A percentile compares a stretch with the other conserved stretches of the same genome.
Evolutionary conservation across 257 asterid genomes (phyloP).

Genomic region (Forsythia viridissima): DNA sequence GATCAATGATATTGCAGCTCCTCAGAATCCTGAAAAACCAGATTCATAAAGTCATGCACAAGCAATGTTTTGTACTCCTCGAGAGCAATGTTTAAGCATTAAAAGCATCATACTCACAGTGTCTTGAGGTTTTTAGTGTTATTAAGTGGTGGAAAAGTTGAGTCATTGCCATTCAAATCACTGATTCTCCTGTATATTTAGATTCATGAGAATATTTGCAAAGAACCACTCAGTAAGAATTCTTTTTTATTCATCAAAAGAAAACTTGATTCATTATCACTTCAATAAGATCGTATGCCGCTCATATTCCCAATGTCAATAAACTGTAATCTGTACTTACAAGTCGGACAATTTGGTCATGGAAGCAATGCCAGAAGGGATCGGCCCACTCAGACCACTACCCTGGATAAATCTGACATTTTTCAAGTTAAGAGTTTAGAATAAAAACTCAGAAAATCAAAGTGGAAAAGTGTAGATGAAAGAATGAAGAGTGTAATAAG

Average conservation of each 20-base stretch:
- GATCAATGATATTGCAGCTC: conserved; percentile 64
- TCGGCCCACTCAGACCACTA: conserved; percentile 74
- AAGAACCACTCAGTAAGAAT: neutral
- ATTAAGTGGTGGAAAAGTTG: conserved; percentile 49
- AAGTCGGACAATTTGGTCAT: conserved; percentile 57
- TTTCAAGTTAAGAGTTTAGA: conserved; percentile 4
- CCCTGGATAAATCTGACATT: conserved; percentile 55
- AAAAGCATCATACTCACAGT: conserved; percentile 44
- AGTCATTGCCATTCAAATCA: conserved; percentile 59
- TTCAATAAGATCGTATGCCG: neutral
- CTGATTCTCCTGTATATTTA: conserved; percentile 61
- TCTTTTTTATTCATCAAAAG: neutral
- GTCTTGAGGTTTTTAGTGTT: conserved; percentile 30
- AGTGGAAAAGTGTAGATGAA: neutral
- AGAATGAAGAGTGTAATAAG: neutral
- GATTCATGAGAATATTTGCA: conserved; percentile 16
- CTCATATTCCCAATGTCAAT: neutral
- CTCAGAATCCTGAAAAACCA: conserved; percentile 55
- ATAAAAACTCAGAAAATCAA: neutral
- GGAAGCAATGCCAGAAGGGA: conserved; percentile 58
- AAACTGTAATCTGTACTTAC: conserved; percentile 41
- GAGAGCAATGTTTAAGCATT: neutral
- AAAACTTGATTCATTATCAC: neutral
- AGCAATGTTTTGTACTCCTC: neutral
- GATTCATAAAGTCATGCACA: conserved; percentile 12